Percentiles rank a stretch among this genome's conserved stretches.
These are phyloP conservation scores for Leccinum disarticulatum DNA, from an alignment of 768 basidiomycete genomes.

Conservation along the genomic window DNA sequence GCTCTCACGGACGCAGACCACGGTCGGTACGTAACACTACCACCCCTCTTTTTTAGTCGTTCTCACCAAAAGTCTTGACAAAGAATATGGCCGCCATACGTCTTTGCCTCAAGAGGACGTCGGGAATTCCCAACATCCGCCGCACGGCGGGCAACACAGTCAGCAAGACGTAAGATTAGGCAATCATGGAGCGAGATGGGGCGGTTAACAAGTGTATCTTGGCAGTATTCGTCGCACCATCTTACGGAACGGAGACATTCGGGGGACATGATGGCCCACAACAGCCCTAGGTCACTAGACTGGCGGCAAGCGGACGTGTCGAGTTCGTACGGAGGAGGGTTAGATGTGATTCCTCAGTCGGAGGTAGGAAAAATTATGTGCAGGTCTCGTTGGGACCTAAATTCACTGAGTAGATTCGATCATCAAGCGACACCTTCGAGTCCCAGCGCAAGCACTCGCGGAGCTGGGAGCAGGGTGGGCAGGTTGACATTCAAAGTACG, in stretches of 20 bases:
- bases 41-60: constrained; percentile 6
- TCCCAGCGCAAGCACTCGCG: constrained; percentile 58
- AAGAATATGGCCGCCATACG: constrained; percentile 35
- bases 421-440: constrained; percentile 40
- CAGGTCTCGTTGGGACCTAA: constrained; percentile 23
- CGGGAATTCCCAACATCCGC: constrained; percentile 31
- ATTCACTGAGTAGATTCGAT: constrained; percentile 36
- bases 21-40: constrained; percentile 31
- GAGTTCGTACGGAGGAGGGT: constrained; percentile 27
- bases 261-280: constrained; percentile 35
- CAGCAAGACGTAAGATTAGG: constrained; percentile 35
- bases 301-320: constrained; percentile 36
- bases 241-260: constrained; percentile 34
- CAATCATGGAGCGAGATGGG: constrained; percentile 12
- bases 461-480: constrained; percentile 56
- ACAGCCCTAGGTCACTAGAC: constrained; percentile 33
- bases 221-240: constrained; percentile 34
- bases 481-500: constrained; percentile 34
- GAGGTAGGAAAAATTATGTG: constrained; percentile 28
- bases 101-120: constrained; percentile 33
- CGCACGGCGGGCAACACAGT: constrained; percentile 27
- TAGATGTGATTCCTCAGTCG: constrained; percentile 35
- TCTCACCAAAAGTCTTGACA: constrained; percentile 22
- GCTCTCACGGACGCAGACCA: constrained; percentile 37
- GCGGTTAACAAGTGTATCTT: constrained; percentile 22